Percentiles rank a stretch among this genome's conserved stretches.
These are phyloP conservation scores for Alternaria hordeiaustralica DNA, from an alignment of 2,329 filamentous ascomycete species.

Conservation along the genomic window DNA sequence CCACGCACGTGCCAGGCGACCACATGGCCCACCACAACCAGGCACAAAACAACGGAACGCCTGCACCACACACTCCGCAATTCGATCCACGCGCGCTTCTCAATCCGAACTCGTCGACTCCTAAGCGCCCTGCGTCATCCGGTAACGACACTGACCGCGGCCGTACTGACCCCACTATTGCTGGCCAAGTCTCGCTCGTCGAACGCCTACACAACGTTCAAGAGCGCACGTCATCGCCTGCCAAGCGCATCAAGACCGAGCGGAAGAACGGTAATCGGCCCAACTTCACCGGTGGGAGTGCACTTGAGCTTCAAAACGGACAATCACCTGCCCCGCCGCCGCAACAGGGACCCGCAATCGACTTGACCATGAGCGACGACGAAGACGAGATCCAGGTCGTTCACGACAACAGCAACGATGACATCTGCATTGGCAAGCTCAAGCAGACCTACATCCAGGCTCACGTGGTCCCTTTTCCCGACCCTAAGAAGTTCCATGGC, in stretches of 20 bases:
- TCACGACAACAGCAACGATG: constrained; percentile 67
- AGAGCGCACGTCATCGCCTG: constrained; percentile 65
- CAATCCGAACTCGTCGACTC: constrained; percentile 38
- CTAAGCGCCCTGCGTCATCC: constrained; percentile 41
- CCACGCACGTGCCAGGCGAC: constrained; percentile 25
- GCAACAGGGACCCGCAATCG: constrained; percentile 27
- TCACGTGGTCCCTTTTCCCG: constrained; percentile 71
- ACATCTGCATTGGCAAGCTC: constrained; percentile 82
- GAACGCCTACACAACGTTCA: constrained; percentile 79
- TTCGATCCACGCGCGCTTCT: constrained; percentile 44
- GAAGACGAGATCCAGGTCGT: constrained; percentile 67
- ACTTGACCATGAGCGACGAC: constrained; percentile 60
- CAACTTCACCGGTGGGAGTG: constrained; percentile 25
- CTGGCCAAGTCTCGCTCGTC: constrained; percentile 67
- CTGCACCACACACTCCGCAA: constrained; percentile 12
- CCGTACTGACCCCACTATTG: constrained; percentile 24
- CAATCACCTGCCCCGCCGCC: constrained; percentile 1
- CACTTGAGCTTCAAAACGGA: constrained; percentile 52
- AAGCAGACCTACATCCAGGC: constrained; percentile 72
- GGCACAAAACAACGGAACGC: constrained; percentile 19
- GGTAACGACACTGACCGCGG: constrained; percentile 30
- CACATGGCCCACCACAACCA: constrained; percentile 12
- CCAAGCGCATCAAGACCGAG: constrained; percentile 42
- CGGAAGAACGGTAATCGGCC: constrained; percentile 23
- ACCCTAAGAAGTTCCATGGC: constrained; percentile 66